Evolutionary conservation across 2,329 filamentous ascomycete genomes (phyloP).

Genomic region (Thielaviopsis musarum): DNA sequence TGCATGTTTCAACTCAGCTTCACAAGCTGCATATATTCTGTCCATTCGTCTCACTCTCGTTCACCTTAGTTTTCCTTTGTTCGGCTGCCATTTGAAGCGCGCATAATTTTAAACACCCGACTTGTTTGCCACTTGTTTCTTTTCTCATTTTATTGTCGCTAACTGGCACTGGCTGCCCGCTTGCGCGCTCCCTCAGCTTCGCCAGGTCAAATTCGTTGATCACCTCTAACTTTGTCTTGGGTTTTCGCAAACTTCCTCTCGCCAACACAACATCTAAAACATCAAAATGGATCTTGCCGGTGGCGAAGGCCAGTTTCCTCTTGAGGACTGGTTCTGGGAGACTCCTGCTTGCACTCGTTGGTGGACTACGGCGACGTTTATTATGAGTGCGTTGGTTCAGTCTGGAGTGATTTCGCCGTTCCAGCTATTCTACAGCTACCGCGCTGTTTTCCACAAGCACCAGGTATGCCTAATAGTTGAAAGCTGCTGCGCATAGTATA

Average conservation of each 20-base stretch:
- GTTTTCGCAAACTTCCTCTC: neutral
- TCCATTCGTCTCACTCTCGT: neutral
- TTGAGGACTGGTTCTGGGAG: constrained; percentile 98
- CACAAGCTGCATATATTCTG: neutral
- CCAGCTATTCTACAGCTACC: constrained; percentile 92
- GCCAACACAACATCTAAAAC: neutral
- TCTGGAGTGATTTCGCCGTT: constrained; percentile 86
- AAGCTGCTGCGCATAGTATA: neutral
- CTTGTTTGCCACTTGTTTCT: neutral
- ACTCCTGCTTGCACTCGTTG: constrained; percentile 91
- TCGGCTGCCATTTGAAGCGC: neutral
- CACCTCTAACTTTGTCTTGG: neutral
- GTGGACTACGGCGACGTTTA: constrained; percentile 89
- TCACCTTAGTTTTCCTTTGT: neutral
- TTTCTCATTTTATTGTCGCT: neutral
- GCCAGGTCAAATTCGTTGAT: neutral
- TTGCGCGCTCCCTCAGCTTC: neutral
- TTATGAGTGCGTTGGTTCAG: constrained; percentile 78
- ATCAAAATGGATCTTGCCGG: constrained; percentile 40
- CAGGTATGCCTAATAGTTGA: constrained; percentile 43
- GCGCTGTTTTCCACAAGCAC: constrained; percentile 76
- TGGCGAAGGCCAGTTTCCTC: constrained; percentile 48
- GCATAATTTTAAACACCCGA: neutral
- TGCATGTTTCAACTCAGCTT: neutral
- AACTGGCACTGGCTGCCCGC: neutral